Base-by-base conservation (phyloP, 805 yeast genomes). In the Ogataea trehaloabstinens region DNA sequence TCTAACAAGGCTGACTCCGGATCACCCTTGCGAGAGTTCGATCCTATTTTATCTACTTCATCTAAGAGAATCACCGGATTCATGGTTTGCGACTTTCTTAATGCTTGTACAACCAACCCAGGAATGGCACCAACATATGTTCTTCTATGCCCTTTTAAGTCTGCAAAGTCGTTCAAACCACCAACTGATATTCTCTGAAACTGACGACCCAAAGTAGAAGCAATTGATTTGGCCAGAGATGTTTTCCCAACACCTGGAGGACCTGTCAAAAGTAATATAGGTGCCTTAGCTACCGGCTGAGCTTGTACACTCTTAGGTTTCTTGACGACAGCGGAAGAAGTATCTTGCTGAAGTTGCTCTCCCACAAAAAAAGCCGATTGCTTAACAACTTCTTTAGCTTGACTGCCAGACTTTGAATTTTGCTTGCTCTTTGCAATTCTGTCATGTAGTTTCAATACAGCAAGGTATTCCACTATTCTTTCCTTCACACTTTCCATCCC, bases 161-260 rank as follows among this genome's bases (percentile, higher is more conserved):
- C 96, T 3, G 93, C 84, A 61, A 87, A 95, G 55, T 88, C 95
- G 46, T 84, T 80, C 31, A 88, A 76, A 28, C 96, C 96, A 19
- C 96, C 96, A 2, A 88, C 71, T 2, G 95, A 84, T 13, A 88
- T 72, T 29, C 95, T 70, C 57, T 86, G 91, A 58, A 86, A 83
- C 42, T 78, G 76, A 33, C 95, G 71, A 0, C 85, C 82, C 40
- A 88, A 63, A 4, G 91, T 78, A 8, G 70, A 63, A 1, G 96
- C 95, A 34, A 88, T 77, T 0, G 95, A 84, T 53, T 80, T 79
- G 4, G 95, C 95, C 40, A 88, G 67, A 1, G 93, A 82, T 0
- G 96, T 88, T 59, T 88, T 88, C 20, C 96, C 96, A 11, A 87
- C 93, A 25, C 96, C 96, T 0, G 96, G 96, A 8, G 96, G 96